Evolutionary conservation across 108 stramenopile species (phyloP).

Genomic region (Skeletonema costatum): DNA sequence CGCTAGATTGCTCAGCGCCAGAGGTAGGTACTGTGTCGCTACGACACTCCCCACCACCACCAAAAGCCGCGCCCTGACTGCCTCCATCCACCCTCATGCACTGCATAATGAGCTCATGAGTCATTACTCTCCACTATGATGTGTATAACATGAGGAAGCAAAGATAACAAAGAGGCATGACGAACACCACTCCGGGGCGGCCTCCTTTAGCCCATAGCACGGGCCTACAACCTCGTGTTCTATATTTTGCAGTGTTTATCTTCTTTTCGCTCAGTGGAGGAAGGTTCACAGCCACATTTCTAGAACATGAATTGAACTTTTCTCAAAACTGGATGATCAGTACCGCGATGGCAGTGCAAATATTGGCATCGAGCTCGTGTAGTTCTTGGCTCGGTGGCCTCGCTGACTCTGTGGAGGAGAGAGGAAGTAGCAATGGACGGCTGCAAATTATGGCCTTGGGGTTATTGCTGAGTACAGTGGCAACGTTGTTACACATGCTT

Average conservation of each 20-base stretch:
- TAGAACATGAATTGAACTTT: slow-evolving; percentile 44
- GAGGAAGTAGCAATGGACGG: slow-evolving; percentile 17
- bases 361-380: slow-evolving; percentile 26
- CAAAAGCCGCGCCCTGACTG: too few species aligned
- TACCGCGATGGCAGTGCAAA: slow-evolving; percentile 34
- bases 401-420: slow-evolving; percentile 44
- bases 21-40: too few species aligned
- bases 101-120: too few species aligned
- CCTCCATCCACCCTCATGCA: too few species aligned
- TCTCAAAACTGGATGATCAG: slow-evolving; percentile 46
- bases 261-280: slow-evolving; percentile 49
- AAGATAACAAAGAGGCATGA: background rate
- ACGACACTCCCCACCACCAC: too few species aligned
- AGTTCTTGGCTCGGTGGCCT: slow-evolving; percentile 43
- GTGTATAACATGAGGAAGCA: too few species aligned
- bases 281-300: slow-evolving; percentile 57
- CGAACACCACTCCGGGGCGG: background rate
- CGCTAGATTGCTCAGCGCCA: too few species aligned
- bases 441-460: slow-evolving; percentile 36
- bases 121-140: too few species aligned
- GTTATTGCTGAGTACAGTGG: slow-evolving; percentile 28
- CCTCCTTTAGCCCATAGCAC: background rate
- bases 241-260: slow-evolving; percentile 38
- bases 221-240: slow-evolving; percentile 33
- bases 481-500: slow-evolving; percentile 32